A percentile compares a stretch with the other conserved stretches of the same genome.
Conservation (phyloP, 441 rosid species). For the Erysimum pusillum region DNA sequence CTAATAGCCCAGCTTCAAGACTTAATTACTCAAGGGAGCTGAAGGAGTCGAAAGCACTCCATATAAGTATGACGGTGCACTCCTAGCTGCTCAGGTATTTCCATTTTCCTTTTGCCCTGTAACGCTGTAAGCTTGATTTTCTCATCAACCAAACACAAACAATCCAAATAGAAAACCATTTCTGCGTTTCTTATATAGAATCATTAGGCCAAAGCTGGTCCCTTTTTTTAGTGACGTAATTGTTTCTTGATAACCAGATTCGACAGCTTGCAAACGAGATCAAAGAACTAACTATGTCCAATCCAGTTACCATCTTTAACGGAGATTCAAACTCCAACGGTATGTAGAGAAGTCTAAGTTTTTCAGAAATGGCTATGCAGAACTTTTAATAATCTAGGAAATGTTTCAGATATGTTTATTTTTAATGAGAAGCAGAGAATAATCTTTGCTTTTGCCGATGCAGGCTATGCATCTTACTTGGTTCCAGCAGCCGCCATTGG, state of each 20-base stretch:
- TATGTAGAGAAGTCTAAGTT: conserved; percentile 42
- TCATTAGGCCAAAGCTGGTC: neutral
- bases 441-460: conserved; percentile 32
- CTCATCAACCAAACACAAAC: neutral
- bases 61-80: conserved; percentile 65
- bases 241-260: conserved; percentile 54
- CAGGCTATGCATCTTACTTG: conserved; percentile 81
- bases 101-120: conserved; percentile 12
- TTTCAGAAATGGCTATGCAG: neutral
- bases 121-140: neutral
- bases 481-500: conserved; percentile 93
- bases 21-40: conserved; percentile 74
- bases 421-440: conserved; percentile 5
- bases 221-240: conserved; percentile 13
- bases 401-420: neutral
- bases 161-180: neutral
- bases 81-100: conserved; percentile 82
- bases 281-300: conserved; percentile 72
- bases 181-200: conserved; percentile 8
- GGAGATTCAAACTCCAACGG: conserved; percentile 66
- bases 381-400: conserved; percentile 5
- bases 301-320: conserved; percentile 79
- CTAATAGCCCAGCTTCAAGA: conserved; percentile 86
- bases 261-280: conserved; percentile 87
- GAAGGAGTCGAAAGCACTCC: conserved; percentile 61